Conservation (phyloP, 1,284 basidiomycete species). For the Ganoderma sinense region DNA sequence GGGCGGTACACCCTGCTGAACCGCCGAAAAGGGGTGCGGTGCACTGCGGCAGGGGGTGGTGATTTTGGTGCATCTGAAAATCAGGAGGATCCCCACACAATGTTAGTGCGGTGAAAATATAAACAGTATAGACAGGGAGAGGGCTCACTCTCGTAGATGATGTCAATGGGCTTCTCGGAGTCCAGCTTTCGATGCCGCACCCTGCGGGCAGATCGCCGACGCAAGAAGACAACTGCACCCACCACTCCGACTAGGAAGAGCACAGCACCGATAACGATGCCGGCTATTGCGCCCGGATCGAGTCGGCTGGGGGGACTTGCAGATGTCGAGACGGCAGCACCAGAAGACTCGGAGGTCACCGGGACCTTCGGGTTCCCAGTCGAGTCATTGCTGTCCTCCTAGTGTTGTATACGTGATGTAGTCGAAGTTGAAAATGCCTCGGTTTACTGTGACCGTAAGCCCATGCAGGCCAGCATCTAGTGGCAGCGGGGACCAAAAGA, state of each 20-base stretch:
- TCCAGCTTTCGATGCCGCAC: conserved; percentile 19
- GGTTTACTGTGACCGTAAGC: conserved; percentile 15
- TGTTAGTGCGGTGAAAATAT: too few relatives aligned
- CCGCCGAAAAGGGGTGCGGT: conserved; percentile 13
- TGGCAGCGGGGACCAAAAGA: conserved; percentile 18
- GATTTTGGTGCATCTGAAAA: not conserved
- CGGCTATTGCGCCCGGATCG: conserved; percentile 16
- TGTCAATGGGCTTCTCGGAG: conserved; percentile 27
- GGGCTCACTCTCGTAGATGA: conserved; percentile 23
- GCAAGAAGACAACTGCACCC: conserved; percentile 11
- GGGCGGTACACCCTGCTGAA: conserved; percentile 28
- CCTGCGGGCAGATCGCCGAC: conserved; percentile 17
- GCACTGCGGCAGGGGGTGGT: not conserved
- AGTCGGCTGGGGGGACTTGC: conserved; percentile 1
- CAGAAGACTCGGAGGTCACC: conserved; percentile 3
- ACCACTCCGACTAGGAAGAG: conserved; percentile 8
- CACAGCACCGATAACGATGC: conserved; percentile 12
- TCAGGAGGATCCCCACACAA: not conserved
- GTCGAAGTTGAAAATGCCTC: conserved; percentile 24
- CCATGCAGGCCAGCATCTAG: conserved; percentile 20
- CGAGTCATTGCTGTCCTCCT: not conserved
- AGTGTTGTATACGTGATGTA: conserved; percentile 22
- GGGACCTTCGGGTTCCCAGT: conserved; percentile 15
- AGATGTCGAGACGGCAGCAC: not conserved
- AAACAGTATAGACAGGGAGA: not conserved